These are phyloP conservation scores for Cystobasidium sp. DNA, from an alignment of 1,284 basidiomycete species.

Conservation along the genomic window DNA sequence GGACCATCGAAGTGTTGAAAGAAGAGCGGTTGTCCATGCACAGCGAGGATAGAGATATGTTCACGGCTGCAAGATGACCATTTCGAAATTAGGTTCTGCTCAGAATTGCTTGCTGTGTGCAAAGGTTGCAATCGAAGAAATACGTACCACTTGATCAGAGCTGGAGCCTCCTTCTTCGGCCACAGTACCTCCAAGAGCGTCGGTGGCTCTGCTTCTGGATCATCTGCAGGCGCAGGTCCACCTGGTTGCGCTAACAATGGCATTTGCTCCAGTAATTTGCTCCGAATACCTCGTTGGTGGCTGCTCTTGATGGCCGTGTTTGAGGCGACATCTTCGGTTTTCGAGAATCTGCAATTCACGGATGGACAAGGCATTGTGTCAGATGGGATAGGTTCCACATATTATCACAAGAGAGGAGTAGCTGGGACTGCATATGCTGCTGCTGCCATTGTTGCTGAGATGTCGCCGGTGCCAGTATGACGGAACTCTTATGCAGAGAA, in stretches of 20 bases:
- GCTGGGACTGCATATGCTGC: no score
- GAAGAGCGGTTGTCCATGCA: constrained; percentile 84
- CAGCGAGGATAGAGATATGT: constrained; percentile 86
- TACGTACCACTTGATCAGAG: constrained; percentile 91
- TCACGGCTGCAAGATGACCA: constrained; percentile 72
- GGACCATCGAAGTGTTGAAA: constrained; percentile 98
- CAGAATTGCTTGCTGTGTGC: background rate
- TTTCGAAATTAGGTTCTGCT: background rate
- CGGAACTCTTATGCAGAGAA: no score
- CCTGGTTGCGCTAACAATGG: constrained; percentile 63
- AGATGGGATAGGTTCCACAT: no score
- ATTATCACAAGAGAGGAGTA: no score
- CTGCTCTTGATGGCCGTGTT: constrained; percentile 96
- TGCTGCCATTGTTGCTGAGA: no score
- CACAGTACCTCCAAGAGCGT: constrained; percentile 81
- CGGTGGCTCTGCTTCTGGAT: constrained; percentile 61
- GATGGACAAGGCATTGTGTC: constrained; percentile 14
- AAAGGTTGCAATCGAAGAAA: background rate
- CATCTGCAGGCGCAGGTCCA: constrained; percentile 45
- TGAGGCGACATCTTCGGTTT: constrained; percentile 83
- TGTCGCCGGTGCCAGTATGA: no score
- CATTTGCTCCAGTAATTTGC: constrained; percentile 80
- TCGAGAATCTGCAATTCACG: constrained; percentile 63
- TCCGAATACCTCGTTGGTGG: constrained; percentile 85
- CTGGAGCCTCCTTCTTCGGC: constrained; percentile 97